Conservation (phyloP, 2,329 filamentous ascomycete genomes). For the Fusarium sp. region DNA sequence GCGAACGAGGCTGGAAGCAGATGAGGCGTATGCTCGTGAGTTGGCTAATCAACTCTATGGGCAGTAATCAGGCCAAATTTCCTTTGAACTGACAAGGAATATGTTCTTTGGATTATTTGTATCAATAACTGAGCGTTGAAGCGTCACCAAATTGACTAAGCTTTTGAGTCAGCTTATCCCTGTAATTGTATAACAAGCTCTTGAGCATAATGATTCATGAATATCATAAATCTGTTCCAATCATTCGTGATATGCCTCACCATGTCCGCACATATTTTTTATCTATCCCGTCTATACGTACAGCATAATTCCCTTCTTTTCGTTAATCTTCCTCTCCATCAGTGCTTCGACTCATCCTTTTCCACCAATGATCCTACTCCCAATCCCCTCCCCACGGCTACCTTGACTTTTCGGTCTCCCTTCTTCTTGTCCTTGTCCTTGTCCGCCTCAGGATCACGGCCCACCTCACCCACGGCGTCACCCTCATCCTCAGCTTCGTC, state of each 20-base stretch:
- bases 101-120: neutral
- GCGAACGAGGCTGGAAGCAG: constrained; percentile 59
- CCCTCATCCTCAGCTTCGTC: constrained; percentile 72
- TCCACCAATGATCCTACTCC: constrained; percentile 86
- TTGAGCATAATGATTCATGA: neutral
- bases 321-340: neutral
- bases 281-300: constrained; percentile 48
- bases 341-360: constrained; percentile 70
- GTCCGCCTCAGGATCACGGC: constrained; percentile 61
- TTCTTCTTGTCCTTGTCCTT: constrained; percentile 56
- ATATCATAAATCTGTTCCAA: constrained; percentile 3
- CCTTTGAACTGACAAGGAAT: neutral
- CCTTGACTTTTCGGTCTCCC: constrained; percentile 77
- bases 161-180: neutral
- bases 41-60: constrained; percentile 48
- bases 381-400: constrained; percentile 84
- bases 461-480: constrained; percentile 77
- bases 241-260: constrained; percentile 32
- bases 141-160: neutral
- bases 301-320: constrained; percentile 11
- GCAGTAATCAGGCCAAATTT: neutral
- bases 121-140: neutral
- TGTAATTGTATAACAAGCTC: neutral
- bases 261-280: constrained; percentile 39
- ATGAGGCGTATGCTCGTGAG: constrained; percentile 63